phyloP scores from a whole-genome alignment of 2,329 filamentous ascomycete genomes.

The Xylariaceae sp. region DNA sequence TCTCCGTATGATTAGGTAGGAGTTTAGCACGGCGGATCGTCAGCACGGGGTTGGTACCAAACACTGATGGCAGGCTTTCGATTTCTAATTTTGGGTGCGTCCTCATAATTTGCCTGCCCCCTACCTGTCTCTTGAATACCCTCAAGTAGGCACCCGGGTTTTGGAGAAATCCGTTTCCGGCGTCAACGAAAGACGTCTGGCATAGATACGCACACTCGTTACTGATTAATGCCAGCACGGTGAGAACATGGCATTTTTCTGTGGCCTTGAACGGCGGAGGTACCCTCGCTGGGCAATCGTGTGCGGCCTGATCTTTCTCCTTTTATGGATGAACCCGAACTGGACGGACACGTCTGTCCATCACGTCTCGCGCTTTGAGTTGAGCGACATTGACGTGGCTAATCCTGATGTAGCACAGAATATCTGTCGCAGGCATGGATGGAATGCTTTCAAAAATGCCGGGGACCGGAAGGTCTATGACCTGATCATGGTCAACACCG shows the following conservation, averaged over 20 bases:
- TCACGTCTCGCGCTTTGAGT: slow-evolving; percentile 25
- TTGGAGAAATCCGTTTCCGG: not conserved
- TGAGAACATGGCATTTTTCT: slow-evolving; percentile 13
- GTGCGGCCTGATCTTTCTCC: slow-evolving; percentile 19
- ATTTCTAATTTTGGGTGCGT: too few relatives aligned
- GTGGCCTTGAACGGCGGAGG: slow-evolving; percentile 11
- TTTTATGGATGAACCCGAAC: slow-evolving; percentile 30
- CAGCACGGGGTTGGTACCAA: too few relatives aligned
- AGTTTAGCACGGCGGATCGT: too few relatives aligned
- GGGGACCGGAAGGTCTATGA: slow-evolving; percentile 52
- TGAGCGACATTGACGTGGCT: slow-evolving; percentile 19
- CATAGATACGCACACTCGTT: not conserved
- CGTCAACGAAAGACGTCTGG: not conserved
- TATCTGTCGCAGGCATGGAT: slow-evolving; percentile 37
- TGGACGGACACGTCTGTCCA: slow-evolving; percentile 30
- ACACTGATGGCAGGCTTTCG: too few relatives aligned
- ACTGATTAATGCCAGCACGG: slow-evolving; percentile 1
- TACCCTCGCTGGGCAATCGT: slow-evolving; percentile 18
- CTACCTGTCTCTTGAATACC: too few relatives aligned
- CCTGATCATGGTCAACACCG: slow-evolving; percentile 56
- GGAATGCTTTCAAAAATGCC: slow-evolving; percentile 33
- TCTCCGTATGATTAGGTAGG: too few relatives aligned
- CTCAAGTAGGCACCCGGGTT: too few relatives aligned
- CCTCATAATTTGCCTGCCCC: too few relatives aligned
- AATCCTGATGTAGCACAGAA: slow-evolving; percentile 20